Evolutionary conservation across 345 rosid species (phyloP).

Genomic region (Syzygium aromaticum): DNA sequence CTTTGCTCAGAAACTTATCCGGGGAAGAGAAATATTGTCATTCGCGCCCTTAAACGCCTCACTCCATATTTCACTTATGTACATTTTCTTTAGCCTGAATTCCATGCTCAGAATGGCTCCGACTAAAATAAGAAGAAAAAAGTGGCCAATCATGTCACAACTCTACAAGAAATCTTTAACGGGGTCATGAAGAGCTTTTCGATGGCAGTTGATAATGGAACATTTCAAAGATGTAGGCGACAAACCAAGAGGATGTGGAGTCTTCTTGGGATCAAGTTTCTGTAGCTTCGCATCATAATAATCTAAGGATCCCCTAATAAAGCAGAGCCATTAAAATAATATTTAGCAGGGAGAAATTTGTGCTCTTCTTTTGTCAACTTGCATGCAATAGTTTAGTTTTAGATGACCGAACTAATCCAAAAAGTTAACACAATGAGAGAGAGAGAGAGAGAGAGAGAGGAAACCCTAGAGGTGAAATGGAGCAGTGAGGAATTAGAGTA

Average conservation of each 20-base stretch:
- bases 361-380: neutral
- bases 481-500: neutral
- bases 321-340: neutral
- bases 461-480: neutral
- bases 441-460: neutral
- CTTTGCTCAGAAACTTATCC: too few relatives aligned
- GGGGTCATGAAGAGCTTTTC: neutral
- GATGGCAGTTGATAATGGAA: neutral
- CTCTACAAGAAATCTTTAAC: neutral
- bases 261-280: neutral
- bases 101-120: neutral
- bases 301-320: neutral
- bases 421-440: constrained; percentile 13
- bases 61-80: neutral
- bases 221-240: neutral
- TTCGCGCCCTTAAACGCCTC: neutral
- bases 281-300: neutral
- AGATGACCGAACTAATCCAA: constrained; percentile 60
- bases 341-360: neutral
- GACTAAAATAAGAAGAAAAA: neutral
- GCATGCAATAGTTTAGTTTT: neutral
- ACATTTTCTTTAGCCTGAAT: neutral
- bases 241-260: constrained; percentile 1
- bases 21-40: too few relatives aligned
- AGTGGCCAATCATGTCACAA: neutral